phyloP scores from a whole-genome alignment of 1,139 yeast species.

The Yamadazyma atmosphaerica region DNA sequence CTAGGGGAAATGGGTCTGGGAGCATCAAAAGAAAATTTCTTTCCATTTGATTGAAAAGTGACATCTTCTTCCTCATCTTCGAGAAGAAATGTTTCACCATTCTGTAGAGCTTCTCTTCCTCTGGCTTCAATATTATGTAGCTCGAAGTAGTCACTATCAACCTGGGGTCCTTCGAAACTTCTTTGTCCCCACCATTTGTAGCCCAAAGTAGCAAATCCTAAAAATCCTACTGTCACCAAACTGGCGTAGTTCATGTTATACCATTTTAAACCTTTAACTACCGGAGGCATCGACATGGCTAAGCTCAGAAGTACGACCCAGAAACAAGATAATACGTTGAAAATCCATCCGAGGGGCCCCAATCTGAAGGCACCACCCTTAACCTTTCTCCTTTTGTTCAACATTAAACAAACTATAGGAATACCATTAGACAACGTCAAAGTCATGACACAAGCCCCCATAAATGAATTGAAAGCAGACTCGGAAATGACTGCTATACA shows the following conservation, averaged over 20 bases:
- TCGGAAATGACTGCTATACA: conserved; percentile 66
- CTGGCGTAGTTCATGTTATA: conserved; percentile 74
- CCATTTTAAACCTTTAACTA: conserved; percentile 58
- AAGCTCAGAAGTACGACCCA: conserved; percentile 65
- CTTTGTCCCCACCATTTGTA: conserved; percentile 61
- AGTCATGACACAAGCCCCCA: conserved; percentile 83
- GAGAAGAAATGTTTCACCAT: conserved; percentile 8
- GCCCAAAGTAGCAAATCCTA: conserved; percentile 48
- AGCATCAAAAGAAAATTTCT: conserved; percentile 10
- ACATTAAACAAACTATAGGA: conserved; percentile 64
- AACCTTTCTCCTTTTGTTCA: conserved; percentile 62
- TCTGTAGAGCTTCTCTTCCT: conserved; percentile 11
- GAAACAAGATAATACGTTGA: conserved; percentile 58
- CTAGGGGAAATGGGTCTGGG: conserved; percentile 14
- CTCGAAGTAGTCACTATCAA: conserved; percentile 53
- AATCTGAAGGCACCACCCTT: conserved; percentile 73
- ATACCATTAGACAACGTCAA: conserved; percentile 76
- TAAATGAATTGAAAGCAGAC: conserved; percentile 80
- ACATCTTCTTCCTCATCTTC: conserved; percentile 15
- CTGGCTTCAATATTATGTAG: conserved; percentile 29
- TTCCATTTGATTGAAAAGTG: conserved; percentile 10
- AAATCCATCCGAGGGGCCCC: conserved; percentile 62
- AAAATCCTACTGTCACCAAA: conserved; percentile 54
- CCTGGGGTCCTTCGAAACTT: conserved; percentile 64
- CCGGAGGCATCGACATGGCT: conserved; percentile 73